Evolutionary conservation across 768 basidiomycete genomes (phyloP), one percentile per base, ranked within the genome.

Genomic region (Cubamyces sp.): DNA sequence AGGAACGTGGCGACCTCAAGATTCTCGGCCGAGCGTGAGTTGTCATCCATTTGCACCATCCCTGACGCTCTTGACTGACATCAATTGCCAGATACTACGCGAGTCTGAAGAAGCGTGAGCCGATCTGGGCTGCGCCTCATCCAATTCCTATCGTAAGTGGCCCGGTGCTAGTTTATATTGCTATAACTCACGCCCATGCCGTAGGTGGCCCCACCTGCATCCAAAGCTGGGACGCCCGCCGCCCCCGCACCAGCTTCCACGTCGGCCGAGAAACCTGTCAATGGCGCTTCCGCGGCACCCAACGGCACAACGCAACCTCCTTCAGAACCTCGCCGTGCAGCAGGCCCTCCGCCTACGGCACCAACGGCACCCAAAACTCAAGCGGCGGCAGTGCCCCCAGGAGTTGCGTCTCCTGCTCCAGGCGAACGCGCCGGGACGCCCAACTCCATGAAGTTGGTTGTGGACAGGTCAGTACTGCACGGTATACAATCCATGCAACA

Each of bases 1-100:
- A 96, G 74, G 86, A 89, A 64, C 86, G 94, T 8, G 87, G 87
- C n/a, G 91, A 94, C 69, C 76, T 94, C 39, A 92, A 92, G 73
- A 88, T 92, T 62, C 77, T 94, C 26, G 91, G 87, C 5, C 79
- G 83, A 75, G 88, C 91, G 87, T 92, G 75, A 70, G 87, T 76
- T 28, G 1, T 23, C 47, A 55, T 43, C 42, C 30, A 43, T 47
- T 3, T 49, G 26, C 48, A 1, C 1, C 2, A 21, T n/a, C 5
- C 12, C 9, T 15, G 18, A 43, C 1, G 15, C 28, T 3, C 26
- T 9, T 34, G 5, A 34, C 11, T 49, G 15, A 30, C 26, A 15
- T 28, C 14, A 25, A 51, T 70, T 58, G 18, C 2, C 58, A 91
- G 90, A 21, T 92, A 91, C 72, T 83, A 85, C 18, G 88, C 90